phyloP scores from a whole-genome alignment of 352 stramenopile species.

The Hyaloperonospora brassicae region DNA sequence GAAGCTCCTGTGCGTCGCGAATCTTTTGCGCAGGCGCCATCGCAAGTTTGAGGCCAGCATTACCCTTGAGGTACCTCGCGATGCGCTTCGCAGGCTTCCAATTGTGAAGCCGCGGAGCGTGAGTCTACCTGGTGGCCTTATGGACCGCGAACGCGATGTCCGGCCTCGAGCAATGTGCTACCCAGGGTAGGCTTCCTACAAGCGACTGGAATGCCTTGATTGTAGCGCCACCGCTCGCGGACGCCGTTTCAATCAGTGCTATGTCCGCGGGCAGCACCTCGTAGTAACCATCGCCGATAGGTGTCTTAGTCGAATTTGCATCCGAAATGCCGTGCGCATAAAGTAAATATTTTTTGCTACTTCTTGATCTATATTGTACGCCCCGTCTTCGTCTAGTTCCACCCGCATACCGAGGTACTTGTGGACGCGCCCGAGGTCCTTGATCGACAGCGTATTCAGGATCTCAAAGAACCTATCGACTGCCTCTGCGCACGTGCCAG shows the following conservation, averaged over 20 bases:
- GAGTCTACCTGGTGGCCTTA: constrained; percentile 3
- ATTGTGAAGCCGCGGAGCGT: constrained; percentile 5
- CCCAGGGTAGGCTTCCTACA: no score
- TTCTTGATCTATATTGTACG: not conserved
- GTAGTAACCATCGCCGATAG: not conserved
- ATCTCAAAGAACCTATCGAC: constrained; percentile 4
- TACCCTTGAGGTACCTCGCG: no score
- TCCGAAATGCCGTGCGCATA: not conserved
- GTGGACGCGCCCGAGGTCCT: constrained; percentile 20
- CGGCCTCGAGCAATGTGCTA: constrained; percentile 14
- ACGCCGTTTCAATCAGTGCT: not conserved
- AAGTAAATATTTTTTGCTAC: not conserved
- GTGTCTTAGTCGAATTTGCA: not conserved
- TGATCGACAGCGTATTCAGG: constrained; percentile 11
- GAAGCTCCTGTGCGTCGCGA: not conserved
- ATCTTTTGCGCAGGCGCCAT: not conserved
- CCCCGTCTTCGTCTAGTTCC: not conserved
- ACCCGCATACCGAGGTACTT: constrained; percentile 23
- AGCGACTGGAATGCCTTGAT: not conserved
- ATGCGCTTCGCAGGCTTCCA: constrained; percentile 8
- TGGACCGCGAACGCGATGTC: constrained; percentile 25
- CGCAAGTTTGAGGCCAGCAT: not conserved
- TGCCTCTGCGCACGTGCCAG: not conserved
- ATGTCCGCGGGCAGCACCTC: not conserved
- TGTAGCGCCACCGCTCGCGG: not conserved